Conservation (phyloP, 2,329 filamentous ascomycete species). For the Coniochaeta hoffmannii region DNA sequence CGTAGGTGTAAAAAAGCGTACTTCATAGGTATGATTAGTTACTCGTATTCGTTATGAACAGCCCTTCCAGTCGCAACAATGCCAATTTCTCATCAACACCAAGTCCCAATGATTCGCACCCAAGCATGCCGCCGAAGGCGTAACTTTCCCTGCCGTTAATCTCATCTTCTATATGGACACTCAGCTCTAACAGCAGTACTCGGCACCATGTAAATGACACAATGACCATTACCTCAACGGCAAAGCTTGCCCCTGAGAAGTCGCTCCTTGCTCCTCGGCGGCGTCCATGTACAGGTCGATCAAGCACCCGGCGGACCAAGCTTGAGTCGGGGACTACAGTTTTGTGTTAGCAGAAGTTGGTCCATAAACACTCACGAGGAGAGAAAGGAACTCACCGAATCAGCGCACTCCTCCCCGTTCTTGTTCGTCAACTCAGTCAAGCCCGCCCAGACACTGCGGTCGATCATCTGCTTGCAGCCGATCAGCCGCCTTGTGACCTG, state of each 20-base stretch:
- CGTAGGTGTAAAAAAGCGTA: background rate
- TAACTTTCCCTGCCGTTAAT: background rate
- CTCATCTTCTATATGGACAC: background rate
- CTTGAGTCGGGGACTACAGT: constrained; percentile 77
- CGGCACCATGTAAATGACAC: background rate
- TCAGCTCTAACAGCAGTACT: background rate
- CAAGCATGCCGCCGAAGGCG: background rate
- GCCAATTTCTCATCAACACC: background rate
- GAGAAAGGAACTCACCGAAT: constrained; percentile 62
- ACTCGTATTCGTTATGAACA: constrained; percentile 5
- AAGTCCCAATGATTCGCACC: too few species aligned
- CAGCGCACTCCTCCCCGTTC: constrained; percentile 71
- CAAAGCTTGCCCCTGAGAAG: constrained; percentile 11
- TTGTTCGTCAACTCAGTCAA: constrained; percentile 91
- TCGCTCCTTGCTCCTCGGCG: constrained; percentile 38
- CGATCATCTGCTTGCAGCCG: constrained; percentile 79
- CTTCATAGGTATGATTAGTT: constrained; percentile 1
- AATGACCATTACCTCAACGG: constrained; percentile 16
- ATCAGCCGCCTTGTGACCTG: constrained; percentile 79
- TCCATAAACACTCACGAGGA: constrained; percentile 5
- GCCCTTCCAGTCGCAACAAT: background rate
- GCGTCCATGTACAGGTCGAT: constrained; percentile 97
- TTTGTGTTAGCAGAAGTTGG: constrained; percentile 7
- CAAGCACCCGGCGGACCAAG: constrained; percentile 91
- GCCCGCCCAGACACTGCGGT: constrained; percentile 78